Conservation (phyloP, 306 rosid genomes). For the Leucaena leucocephala region DNA sequence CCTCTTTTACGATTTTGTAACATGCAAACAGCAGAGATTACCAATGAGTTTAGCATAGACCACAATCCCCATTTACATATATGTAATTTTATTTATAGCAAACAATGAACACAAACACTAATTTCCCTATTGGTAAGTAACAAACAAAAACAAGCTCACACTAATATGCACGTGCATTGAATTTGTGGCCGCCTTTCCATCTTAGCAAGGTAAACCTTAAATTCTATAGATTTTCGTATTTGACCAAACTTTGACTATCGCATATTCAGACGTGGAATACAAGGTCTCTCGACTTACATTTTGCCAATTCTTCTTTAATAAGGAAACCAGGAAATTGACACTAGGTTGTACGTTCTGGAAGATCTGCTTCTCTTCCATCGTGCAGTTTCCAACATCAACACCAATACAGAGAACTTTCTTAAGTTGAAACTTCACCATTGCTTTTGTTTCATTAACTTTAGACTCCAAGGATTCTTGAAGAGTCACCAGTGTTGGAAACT, state of each 20-base stretch:
- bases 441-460: conserved; percentile 67
- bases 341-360: conserved; percentile 72
- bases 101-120: background rate
- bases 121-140: background rate
- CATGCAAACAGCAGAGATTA: background rate
- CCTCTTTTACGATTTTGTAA: background rate
- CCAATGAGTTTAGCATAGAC: no score
- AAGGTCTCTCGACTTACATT: conserved; percentile 49
- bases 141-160: background rate
- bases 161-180: background rate
- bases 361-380: conserved; percentile 76
- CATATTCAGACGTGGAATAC: background rate
- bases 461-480: conserved; percentile 74
- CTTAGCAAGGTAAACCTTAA: background rate
- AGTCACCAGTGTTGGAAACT: conserved; percentile 63
- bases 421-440: conserved; percentile 65
- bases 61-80: no score
- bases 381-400: conserved; percentile 65
- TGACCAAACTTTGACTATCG: background rate
- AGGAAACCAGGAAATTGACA: conserved; percentile 69
- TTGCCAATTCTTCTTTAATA: conserved; percentile 73
- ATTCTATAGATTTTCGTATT: background rate
- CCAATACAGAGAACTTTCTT: conserved; percentile 78
- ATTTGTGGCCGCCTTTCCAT: no score
- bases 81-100: no score